A percentile compares a stretch with the other conserved stretches of the same genome.
phyloP scores from a whole-genome alignment of 2,329 filamentous ascomycete genomes.

The Fusarium sublunatum region DNA sequence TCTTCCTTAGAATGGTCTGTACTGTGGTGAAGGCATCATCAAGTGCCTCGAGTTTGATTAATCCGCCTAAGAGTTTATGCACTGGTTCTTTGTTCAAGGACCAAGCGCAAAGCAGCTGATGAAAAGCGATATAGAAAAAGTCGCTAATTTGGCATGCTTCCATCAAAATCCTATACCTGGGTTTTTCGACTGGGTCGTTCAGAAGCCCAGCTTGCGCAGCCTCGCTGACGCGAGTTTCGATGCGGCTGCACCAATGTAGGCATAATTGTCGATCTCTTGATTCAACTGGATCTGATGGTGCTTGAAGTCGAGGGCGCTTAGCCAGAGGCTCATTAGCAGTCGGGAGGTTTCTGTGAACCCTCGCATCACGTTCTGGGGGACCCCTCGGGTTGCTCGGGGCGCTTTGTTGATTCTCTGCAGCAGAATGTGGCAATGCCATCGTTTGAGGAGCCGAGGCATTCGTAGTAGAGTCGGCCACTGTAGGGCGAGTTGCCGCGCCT shows the following conservation, averaged over 20 bases:
- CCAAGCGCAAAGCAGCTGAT: slow-evolving; percentile 73
- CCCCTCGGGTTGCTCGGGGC: background rate
- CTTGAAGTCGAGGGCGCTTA: slow-evolving; percentile 32
- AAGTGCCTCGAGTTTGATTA: slow-evolving; percentile 15
- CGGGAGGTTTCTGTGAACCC: slow-evolving; percentile 3
- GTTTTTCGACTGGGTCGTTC: slow-evolving; percentile 54
- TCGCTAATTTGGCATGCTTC: slow-evolving; percentile 69
- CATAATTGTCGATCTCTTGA: slow-evolving; percentile 1
- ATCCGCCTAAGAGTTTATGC: slow-evolving; percentile 40
- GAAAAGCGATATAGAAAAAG: slow-evolving; percentile 71
- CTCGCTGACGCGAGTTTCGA: slow-evolving; percentile 41
- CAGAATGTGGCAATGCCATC: slow-evolving; percentile 1
- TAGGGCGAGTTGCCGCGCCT: slow-evolving; percentile 5
- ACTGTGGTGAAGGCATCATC: slow-evolving; percentile 41
- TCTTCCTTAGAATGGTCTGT: slow-evolving; percentile 38
- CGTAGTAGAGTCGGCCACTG: background rate
- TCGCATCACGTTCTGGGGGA: background rate
- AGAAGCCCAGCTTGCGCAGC: slow-evolving; percentile 24
- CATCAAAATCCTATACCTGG: slow-evolving; percentile 65
- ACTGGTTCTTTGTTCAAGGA: slow-evolving; percentile 53
- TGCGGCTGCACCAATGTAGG: slow-evolving; percentile 20
- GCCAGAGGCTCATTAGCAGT: slow-evolving; percentile 7
- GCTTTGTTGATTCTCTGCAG: background rate
- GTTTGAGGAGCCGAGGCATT: slow-evolving; percentile 4
- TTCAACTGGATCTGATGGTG: background rate